Base-by-base conservation (phyloP, 495 filamentous ascomycete genomes). In the Hypoxylon fuscum region DNA sequence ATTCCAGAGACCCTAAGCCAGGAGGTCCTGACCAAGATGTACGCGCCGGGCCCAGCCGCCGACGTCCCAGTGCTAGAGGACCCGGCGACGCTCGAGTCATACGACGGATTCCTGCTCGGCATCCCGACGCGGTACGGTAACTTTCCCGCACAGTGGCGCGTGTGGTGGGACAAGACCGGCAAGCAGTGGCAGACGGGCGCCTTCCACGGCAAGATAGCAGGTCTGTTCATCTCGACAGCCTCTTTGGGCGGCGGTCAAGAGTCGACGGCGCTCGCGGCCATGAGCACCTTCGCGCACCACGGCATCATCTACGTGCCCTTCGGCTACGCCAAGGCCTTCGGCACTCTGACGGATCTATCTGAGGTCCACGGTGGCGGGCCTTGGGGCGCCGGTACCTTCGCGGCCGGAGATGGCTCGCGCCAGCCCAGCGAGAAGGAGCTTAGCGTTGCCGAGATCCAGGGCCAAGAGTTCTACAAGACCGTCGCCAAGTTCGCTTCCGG, bases 111-210 rank as follows among this genome's bases (percentile, higher is more conserved):
- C 77, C 88, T 99, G 32, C 84, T 99, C 61, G 96, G 96, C 67
- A 93, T 99, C 76, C 95, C 95, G 25, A 99, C 95, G n/a, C 88
- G 95, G 54, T 99, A 90, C 80, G 95, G 95, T 74, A 99, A 96
- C 86, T 96, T 97, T 84, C 93, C 95, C 35, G 93, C 89, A 22
- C 95, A 98, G 79, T 98, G 90, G 90, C 97, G 93, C 42, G 67
- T 86, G 38, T 96, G 93, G 84, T 93, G 88, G 88, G 91, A 96
- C 81, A 80, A 83, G 74, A 90, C 90, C 21, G 91, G 91, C 69
- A 77, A 82, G 70, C 88, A 89, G 68, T 92, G 90, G 89, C 66
- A 74, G 32, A 71, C 74, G 14, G 92, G 93, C 58, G 88, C 83
- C 63, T 93, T 84, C 83, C 89, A 85, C 81, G 92, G 91, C 77